Conservation (phyloP, 2,329 filamentous ascomycete genomes). For the Cladophialophora immunda region DNA sequence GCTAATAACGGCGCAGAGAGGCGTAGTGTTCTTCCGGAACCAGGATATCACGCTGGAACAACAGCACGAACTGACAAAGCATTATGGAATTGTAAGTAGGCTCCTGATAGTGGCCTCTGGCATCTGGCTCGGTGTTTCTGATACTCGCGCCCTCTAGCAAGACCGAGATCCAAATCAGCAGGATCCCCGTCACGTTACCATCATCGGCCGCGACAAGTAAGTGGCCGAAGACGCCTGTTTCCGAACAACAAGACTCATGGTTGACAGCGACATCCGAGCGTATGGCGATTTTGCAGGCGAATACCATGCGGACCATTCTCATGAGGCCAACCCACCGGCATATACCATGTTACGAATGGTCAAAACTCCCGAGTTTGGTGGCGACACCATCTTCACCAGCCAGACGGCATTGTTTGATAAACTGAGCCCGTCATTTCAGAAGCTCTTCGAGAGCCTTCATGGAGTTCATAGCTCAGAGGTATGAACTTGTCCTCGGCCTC, state of each 20-base stretch:
- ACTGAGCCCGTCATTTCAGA: slow-evolving; percentile 41
- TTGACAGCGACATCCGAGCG: slow-evolving; percentile 36
- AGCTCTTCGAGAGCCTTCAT: slow-evolving; percentile 39
- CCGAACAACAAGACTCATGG: too few relatives aligned
- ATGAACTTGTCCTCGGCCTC: too few relatives aligned
- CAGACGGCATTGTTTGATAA: slow-evolving; percentile 43
- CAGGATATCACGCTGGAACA: slow-evolving; percentile 38
- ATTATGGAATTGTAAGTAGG: slow-evolving; percentile 38
- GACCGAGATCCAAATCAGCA: slow-evolving; percentile 41
- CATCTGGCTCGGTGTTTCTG: too few relatives aligned
- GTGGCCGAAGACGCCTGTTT: too few relatives aligned
- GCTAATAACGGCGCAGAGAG: slow-evolving; percentile 47
- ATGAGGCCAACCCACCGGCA: slow-evolving; percentile 41
- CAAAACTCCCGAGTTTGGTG: slow-evolving; percentile 37
- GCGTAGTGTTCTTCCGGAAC: slow-evolving; percentile 39
- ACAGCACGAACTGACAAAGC: slow-evolving; percentile 34
- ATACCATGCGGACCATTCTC: slow-evolving; percentile 41
- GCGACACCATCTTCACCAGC: slow-evolving; percentile 41
- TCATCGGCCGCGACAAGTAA: slow-evolving; percentile 40
- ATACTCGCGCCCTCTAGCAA: slow-evolving; percentile 33
- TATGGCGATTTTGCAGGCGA: slow-evolving; percentile 36
- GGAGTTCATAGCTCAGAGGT: slow-evolving; percentile 40
- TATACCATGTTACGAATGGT: slow-evolving; percentile 41
- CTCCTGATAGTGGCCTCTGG: too few relatives aligned
- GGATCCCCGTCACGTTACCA: slow-evolving; percentile 41